These are phyloP conservation scores for Nakaseomyces uthaithaninus DNA, from an alignment of 1,139 yeast species.

Conservation along the genomic window DNA sequence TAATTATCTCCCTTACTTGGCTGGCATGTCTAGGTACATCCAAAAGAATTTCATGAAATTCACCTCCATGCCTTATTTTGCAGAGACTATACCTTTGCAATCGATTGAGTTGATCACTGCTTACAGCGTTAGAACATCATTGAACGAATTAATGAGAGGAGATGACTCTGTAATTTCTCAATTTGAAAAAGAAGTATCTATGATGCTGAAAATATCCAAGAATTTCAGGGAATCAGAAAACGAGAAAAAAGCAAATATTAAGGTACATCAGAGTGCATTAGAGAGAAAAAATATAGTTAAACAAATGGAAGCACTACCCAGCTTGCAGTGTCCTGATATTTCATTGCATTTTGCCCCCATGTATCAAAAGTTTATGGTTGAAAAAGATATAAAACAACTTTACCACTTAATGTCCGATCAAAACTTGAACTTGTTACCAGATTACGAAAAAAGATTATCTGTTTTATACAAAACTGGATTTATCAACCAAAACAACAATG, in stretches of 20 bases:
- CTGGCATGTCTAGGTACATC: conserved; percentile 33
- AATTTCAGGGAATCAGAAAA: conserved; percentile 43
- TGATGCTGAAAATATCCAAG: conserved; percentile 38
- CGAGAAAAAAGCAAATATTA: conserved; percentile 40
- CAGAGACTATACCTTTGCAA: conserved; percentile 40
- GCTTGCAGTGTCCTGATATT: conserved; percentile 38
- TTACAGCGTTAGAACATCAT: conserved; percentile 37
- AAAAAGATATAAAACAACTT: conserved; percentile 46
- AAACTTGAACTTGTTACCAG: conserved; percentile 83
- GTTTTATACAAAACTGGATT: conserved; percentile 70
- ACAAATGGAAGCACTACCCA: conserved; percentile 32
- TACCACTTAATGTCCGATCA: conserved; percentile 70
- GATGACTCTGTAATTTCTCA: conserved; percentile 38
- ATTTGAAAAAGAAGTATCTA: conserved; percentile 38
- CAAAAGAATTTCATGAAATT: conserved; percentile 29
- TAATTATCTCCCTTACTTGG: conserved; percentile 47
- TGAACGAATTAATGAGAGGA: conserved; percentile 41
- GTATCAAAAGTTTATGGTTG: conserved; percentile 41
- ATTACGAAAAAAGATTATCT: conserved; percentile 78
- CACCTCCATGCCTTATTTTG: conserved; percentile 33
- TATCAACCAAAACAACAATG: conserved; percentile 68
- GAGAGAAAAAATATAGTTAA: conserved; percentile 39
- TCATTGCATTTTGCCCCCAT: conserved; percentile 42
- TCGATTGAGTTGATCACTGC: conserved; percentile 46
- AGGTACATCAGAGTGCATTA: conserved; percentile 44